Base-by-base conservation (phyloP, 108 stramenopile genomes). In the Cylindrotheca fusiformis region DNA sequence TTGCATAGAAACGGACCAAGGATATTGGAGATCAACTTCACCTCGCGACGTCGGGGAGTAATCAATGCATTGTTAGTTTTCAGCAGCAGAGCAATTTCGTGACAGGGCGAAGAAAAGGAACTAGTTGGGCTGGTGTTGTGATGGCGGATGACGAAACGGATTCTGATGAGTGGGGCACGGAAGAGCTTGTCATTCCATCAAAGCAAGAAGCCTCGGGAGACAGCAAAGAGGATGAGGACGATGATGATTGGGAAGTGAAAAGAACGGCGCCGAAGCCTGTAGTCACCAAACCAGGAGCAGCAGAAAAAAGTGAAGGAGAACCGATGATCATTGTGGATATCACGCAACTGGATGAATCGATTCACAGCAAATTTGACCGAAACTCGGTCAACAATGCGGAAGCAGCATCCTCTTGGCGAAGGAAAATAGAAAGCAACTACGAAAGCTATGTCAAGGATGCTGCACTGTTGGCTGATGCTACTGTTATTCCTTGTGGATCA, bases 241-340 rank as follows among this genome's bases (percentile, higher is more conserved):
- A 58, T 21, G 59, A 71, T 36, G 26, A 65, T 12, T 47, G 47
- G 63, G 71, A 57, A 51, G 55, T 53, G n/a, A 52, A 52, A 46
- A 50, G 21, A 26, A 29, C 3, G 19, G 12, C 44, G 26, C 12
- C 32, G 14, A 27, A 17, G 4, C 2, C 21, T 29, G 27, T 32
- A 41, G 4, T 27, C 0, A 31, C 55, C 55, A 32, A 1, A 28
- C 0, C 30, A 19, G 18, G 14, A 26, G n/a, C 48, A 41, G 36
- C 33, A 53, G 31, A 32, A 10, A 65, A 54, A 25, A 65, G 21
- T 0, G 19, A 32, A 27, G 30, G 18, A 18, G 53, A 73, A 52
- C 67, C 76, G 41, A 77, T 77, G 76, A 72, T 77, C 14, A 65
- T 77, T 19, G 69, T 77, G 27, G 76, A 77, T 53, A 56, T 77